Percentiles rank a stretch among this genome's conserved stretches.
These are phyloP conservation scores for Aegilops bicornis DNA, from an alignment of 176 grass and related monocot species.

Conservation along the genomic window DNA sequence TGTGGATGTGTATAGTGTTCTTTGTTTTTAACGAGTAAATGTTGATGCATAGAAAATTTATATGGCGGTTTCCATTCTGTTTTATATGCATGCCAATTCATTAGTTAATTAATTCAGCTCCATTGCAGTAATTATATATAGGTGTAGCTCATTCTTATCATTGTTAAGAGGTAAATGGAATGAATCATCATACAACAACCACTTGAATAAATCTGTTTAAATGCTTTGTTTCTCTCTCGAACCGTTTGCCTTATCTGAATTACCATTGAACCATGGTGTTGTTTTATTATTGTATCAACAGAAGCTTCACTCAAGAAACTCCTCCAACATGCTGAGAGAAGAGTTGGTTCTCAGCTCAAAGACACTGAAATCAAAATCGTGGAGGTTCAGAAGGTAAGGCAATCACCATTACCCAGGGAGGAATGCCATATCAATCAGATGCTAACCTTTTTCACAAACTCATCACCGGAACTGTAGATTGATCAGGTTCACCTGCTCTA, in stretches of 20 bases:
- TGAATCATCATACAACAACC: not conserved
- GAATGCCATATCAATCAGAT: not conserved
- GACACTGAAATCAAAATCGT: slow-evolving; percentile 73
- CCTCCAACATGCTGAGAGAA: slow-evolving; percentile 57
- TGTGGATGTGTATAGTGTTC: too few relatives aligned
- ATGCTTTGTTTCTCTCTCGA: not conserved
- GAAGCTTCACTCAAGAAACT: slow-evolving; percentile 3
- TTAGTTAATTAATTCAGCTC: too few relatives aligned
- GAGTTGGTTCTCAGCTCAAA: slow-evolving; percentile 54
- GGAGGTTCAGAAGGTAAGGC: slow-evolving; percentile 61
- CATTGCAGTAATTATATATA: too few relatives aligned
- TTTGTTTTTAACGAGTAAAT: too few relatives aligned
- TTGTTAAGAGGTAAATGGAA: not conserved
- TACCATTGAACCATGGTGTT: too few relatives aligned
- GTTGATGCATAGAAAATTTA: too few relatives aligned
- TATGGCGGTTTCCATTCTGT: too few relatives aligned
- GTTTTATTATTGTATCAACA: too few relatives aligned
- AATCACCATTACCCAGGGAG: not conserved
- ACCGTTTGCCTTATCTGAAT: too few relatives aligned
- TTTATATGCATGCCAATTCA: too few relatives aligned
- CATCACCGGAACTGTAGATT: too few relatives aligned
- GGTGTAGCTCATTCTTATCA: not conserved
- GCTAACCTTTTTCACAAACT: not conserved
- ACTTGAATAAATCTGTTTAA: not conserved
- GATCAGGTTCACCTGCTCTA: too few relatives aligned